phyloP scores from a whole-genome alignment of 179 eudicot genomes.

The Heliamphora ciliata region DNA sequence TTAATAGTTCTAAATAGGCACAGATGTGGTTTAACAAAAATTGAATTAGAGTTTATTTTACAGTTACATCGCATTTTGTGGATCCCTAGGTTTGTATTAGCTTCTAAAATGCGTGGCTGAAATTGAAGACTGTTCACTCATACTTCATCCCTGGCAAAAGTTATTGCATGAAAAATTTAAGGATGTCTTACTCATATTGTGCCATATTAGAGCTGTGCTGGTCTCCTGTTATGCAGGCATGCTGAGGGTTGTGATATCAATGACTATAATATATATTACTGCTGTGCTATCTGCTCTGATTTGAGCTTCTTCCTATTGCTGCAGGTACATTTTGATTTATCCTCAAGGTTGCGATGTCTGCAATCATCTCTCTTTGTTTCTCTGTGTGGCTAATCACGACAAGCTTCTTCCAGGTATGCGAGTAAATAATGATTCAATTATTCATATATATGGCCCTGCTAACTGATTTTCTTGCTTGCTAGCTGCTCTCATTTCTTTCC shows the following conservation, averaged over 20 bases:
- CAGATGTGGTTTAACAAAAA: background rate
- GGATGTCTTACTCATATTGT: background rate
- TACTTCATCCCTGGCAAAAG: background rate
- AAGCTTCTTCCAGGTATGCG: slow-evolving; percentile 91
- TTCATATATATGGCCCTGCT: background rate
- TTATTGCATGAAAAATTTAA: background rate
- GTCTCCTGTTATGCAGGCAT: background rate
- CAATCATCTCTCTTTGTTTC: slow-evolving; percentile 95
- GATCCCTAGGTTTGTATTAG: background rate
- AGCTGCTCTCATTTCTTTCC: slow-evolving; percentile 6
- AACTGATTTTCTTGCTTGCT: background rate
- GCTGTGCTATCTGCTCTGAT: background rate
- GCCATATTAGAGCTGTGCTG: background rate
- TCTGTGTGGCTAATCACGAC: slow-evolving; percentile 92
- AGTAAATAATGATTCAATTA: background rate
- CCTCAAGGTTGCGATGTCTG: slow-evolving; percentile 97
- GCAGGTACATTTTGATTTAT: slow-evolving; percentile 88
- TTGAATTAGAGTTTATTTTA: background rate
- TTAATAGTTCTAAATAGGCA: background rate
- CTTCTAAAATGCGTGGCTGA: background rate
- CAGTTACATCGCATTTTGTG: background rate
- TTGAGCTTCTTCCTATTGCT: slow-evolving; percentile 14
- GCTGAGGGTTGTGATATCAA: background rate
- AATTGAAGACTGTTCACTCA: background rate
- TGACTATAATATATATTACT: background rate